phyloP scores from a whole-genome alignment of 2,329 filamentous ascomycete genomes.

The Monascus ruber region DNA sequence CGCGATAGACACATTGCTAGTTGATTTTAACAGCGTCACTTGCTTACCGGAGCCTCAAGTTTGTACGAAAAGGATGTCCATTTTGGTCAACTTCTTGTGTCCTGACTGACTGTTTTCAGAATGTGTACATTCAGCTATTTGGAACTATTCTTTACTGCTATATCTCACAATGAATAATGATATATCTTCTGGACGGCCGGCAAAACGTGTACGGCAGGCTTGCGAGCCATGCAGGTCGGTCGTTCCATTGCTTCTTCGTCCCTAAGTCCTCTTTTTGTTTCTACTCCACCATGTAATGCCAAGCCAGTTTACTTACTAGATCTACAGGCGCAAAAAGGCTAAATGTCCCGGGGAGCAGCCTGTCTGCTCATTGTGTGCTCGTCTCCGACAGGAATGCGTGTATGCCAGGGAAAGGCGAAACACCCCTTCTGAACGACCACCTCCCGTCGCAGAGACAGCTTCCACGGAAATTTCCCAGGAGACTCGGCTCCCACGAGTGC shows the following conservation, averaged over 20 bases:
- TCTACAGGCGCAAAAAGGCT: conserved; percentile 39
- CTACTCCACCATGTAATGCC: too few species aligned
- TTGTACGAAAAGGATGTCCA: background rate
- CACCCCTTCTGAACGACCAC: conserved; percentile 5
- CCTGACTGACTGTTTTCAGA: background rate
- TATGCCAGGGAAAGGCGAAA: conserved; percentile 29
- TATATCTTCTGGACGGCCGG: conserved; percentile 13
- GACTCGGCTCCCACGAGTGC: conserved; percentile 5
- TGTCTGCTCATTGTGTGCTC: conserved; percentile 38
- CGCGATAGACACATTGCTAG: too few species aligned
- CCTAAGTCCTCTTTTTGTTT: background rate
- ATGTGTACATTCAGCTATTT: background rate
- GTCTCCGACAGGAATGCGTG: conserved; percentile 37
- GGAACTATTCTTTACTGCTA: background rate
- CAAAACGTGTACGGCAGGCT: conserved; percentile 29
- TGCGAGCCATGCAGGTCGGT: conserved; percentile 33
- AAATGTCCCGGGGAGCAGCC: conserved; percentile 42
- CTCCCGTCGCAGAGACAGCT: conserved; percentile 3
- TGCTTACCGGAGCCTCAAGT: background rate
- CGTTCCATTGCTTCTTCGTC: background rate
- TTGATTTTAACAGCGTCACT: background rate
- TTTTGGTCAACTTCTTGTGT: background rate
- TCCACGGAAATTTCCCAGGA: conserved; percentile 6
- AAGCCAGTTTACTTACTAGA: conserved; percentile 2
- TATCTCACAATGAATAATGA: background rate